phyloP scores from a whole-genome alignment of 352 stramenopile species.

The Pelagophyceae sp. region DNA sequence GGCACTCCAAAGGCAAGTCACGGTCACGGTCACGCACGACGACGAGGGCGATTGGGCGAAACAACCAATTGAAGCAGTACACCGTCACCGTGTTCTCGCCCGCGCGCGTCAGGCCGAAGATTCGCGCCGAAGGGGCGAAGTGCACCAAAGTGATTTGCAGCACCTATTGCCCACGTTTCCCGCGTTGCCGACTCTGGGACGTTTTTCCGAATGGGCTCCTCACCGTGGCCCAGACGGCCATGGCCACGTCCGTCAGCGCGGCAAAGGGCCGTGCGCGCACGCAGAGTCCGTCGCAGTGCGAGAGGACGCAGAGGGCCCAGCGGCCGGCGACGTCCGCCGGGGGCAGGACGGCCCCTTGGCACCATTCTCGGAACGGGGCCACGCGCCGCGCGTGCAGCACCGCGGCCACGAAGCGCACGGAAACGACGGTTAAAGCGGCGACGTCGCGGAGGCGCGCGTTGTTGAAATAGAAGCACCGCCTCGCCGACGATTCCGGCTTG shows the following conservation, averaged over 20 bases:
- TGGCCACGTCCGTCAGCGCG: no score
- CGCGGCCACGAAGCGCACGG: not conserved
- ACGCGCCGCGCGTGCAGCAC: not conserved
- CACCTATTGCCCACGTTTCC: no score
- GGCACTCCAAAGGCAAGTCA: not conserved
- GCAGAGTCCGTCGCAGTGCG: no score
- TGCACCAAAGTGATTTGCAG: not conserved
- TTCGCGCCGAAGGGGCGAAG: not conserved
- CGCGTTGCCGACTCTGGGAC: no score
- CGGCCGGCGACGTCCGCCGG: no score
- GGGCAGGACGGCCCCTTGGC: no score
- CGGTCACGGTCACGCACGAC: no score
- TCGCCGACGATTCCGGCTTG: not conserved
- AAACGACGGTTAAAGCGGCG: no score
- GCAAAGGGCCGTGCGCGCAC: no score
- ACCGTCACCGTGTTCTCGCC: not conserved
- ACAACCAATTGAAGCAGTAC: not conserved
- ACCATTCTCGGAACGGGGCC: not conserved
- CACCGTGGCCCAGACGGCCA: not conserved
- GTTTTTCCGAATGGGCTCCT: no score
- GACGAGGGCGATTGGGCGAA: not conserved
- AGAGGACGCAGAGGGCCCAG: not conserved
- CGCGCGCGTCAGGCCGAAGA: not conserved
- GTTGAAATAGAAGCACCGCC: no score
- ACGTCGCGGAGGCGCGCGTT: no score